Conservation (phyloP, 495 filamentous ascomycete genomes). For the Podospora bellae-mahoneyi region DNA sequence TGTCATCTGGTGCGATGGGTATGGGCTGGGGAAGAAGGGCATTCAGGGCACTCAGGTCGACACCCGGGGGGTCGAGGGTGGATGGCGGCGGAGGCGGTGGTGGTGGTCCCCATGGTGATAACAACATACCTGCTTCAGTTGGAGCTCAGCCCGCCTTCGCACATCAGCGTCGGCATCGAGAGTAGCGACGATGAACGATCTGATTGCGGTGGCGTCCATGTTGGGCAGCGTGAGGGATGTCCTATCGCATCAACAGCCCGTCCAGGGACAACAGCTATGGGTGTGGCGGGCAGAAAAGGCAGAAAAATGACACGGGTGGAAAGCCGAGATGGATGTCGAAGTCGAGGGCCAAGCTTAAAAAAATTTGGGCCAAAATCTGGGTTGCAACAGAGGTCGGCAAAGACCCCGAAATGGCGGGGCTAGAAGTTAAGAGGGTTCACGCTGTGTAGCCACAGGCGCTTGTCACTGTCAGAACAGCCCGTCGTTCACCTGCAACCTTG, state of each 20-base stretch:
- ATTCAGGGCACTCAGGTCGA: background rate
- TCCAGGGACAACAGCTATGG: slow-evolving; percentile 15
- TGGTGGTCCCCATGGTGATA: background rate
- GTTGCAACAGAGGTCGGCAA: slow-evolving; percentile 18
- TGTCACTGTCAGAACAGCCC: slow-evolving; percentile 15
- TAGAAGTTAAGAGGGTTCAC: slow-evolving; percentile 17
- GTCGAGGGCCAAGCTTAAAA: slow-evolving; percentile 30
- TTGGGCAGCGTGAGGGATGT: slow-evolving; percentile 30
- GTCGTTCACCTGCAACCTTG: background rate
- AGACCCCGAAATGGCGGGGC: slow-evolving; percentile 30
- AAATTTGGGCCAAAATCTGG: slow-evolving; percentile 38
- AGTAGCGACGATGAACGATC: slow-evolving; percentile 83
- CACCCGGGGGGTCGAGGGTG: background rate
- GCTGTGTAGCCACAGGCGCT: slow-evolving; percentile 19
- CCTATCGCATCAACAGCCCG: slow-evolving; percentile 32
- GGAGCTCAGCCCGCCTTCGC: slow-evolving; percentile 81
- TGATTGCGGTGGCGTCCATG: slow-evolving; percentile 86
- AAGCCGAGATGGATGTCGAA: slow-evolving; percentile 24
- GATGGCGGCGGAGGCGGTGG: too few species aligned
- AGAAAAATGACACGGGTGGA: slow-evolving; percentile 14
- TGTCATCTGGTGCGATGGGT: background rate
- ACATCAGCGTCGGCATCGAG: slow-evolving; percentile 80
- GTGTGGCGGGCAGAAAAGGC: slow-evolving; percentile 16
- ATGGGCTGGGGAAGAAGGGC: background rate
- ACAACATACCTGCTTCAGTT: slow-evolving; percentile 86